A percentile compares a stretch with the other conserved stretches of the same genome.
These are phyloP conservation scores for Nakazawaea siamensis DNA, from an alignment of 805 yeast species.

Conservation along the genomic window DNA sequence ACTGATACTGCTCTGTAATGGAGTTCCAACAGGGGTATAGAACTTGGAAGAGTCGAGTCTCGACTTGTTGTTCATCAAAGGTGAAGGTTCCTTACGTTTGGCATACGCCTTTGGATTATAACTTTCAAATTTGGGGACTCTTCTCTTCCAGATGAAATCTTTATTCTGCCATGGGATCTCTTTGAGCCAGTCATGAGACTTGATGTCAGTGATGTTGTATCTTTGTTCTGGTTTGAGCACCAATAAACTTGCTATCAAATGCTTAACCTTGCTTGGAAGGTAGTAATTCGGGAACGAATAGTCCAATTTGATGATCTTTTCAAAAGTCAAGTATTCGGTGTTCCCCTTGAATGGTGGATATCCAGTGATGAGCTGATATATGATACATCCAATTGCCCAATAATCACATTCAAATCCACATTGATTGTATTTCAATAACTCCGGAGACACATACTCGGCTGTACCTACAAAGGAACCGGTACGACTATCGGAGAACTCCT, in stretches of 20 bases:
- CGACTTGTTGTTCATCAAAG: slow-evolving; percentile 15
- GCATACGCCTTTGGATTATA: slow-evolving; percentile 36
- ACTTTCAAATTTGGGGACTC: slow-evolving; percentile 63
- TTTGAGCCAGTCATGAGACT: slow-evolving; percentile 65
- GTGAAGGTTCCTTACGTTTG: neutral
- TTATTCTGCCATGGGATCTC: slow-evolving; percentile 60
- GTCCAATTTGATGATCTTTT: slow-evolving; percentile 72
- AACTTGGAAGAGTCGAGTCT: slow-evolving; percentile 3
- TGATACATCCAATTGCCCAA: slow-evolving; percentile 93
- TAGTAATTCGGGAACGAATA: slow-evolving; percentile 64
- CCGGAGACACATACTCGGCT: slow-evolving; percentile 84
- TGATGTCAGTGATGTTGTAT: slow-evolving; percentile 45
- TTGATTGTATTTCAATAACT: slow-evolving; percentile 63
- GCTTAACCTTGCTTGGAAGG: slow-evolving; percentile 53
- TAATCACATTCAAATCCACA: slow-evolving; percentile 81
- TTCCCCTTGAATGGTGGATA: slow-evolving; percentile 84
- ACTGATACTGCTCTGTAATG: slow-evolving; percentile 17
- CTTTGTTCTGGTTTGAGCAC: slow-evolving; percentile 67
- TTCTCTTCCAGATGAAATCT: slow-evolving; percentile 57
- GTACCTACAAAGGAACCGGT: slow-evolving; percentile 86
- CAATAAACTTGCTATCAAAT: slow-evolving; percentile 58
- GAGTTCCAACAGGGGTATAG: slow-evolving; percentile 6
- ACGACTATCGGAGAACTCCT: slow-evolving; percentile 25
- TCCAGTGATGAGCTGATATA: slow-evolving; percentile 78
- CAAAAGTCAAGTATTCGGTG: slow-evolving; percentile 81